Evolutionary conservation across 345 rosid genomes (phyloP).

Genomic region (Luvunga scandens): DNA sequence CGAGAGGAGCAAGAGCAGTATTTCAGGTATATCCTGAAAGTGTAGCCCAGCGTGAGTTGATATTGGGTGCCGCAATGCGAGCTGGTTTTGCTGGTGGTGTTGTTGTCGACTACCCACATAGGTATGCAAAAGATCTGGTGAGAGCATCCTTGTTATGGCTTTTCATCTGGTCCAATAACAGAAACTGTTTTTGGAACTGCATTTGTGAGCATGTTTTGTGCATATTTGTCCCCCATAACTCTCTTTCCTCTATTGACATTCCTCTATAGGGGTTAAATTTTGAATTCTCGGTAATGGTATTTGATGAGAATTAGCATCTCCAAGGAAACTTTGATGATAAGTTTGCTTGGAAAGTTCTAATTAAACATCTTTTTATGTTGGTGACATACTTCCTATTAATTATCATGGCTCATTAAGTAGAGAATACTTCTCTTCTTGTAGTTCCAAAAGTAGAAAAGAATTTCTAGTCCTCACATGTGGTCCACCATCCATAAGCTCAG

Average conservation of each 20-base stretch:
- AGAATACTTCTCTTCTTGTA: constrained; percentile 23
- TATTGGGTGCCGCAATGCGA: constrained; percentile 75
- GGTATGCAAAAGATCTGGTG: constrained; percentile 39
- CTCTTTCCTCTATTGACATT: not conserved
- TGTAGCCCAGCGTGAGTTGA: constrained; percentile 75
- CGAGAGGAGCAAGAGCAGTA: constrained; percentile 92
- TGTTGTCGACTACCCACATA: constrained; percentile 89
- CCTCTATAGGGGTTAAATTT: not conserved
- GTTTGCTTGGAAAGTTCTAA: not conserved
- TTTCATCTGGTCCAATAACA: not conserved
- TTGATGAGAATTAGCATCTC: not conserved
- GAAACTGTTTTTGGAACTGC: not conserved
- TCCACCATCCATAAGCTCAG: constrained; percentile 47
- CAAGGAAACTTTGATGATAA: not conserved
- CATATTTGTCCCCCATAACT: not conserved
- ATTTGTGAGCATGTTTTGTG: not conserved
- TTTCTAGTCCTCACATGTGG: constrained; percentile 85
- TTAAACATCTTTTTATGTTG: not conserved
- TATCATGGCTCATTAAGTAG: not conserved
- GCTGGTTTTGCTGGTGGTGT: constrained; percentile 95
- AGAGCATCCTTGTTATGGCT: not conserved
- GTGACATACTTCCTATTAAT: not conserved
- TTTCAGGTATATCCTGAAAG: constrained; percentile 91
- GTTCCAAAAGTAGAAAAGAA: constrained; percentile 82
- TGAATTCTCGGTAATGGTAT: not conserved